phyloP scores from a whole-genome alignment of 345 rosid genomes.

The Diplotaxis tenuifolia region DNA sequence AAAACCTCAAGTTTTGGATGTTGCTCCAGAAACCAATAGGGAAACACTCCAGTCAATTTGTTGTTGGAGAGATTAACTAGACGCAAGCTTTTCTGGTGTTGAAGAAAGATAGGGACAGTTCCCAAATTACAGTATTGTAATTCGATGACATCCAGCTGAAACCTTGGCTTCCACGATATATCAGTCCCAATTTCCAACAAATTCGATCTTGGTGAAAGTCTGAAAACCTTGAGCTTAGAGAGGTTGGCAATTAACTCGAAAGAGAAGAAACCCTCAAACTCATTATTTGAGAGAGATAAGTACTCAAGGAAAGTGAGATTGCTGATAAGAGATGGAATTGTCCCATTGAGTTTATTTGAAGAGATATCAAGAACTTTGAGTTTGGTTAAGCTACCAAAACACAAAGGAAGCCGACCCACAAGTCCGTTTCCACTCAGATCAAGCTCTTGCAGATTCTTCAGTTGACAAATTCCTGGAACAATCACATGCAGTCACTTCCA shows the following conservation, averaged over 20 bases:
- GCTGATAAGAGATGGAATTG: neutral
- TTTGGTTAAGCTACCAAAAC: neutral
- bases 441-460: neutral
- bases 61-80: conserved; percentile 23
- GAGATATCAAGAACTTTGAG: conserved; percentile 28
- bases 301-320: neutral
- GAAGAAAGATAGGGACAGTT: neutral
- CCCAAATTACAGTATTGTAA: neutral
- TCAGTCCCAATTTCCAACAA: neutral
- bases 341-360: conserved; percentile 2
- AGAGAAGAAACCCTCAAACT: conserved; percentile 8
- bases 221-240: conserved; percentile 13
- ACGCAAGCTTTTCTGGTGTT: neutral
- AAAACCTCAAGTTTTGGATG: neutral
- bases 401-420: neutral
- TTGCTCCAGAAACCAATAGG: neutral
- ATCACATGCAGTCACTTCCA: too few relatives aligned
- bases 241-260: neutral
- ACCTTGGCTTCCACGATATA: neutral
- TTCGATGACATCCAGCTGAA: neutral
- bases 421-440: neutral
- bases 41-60: neutral
- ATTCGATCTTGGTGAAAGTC: neutral
- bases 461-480: conserved; percentile 21
- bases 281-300: conserved; percentile 5